phyloP scores from a whole-genome alignment of 257 asterid species.

The Fraxinus americana region DNA sequence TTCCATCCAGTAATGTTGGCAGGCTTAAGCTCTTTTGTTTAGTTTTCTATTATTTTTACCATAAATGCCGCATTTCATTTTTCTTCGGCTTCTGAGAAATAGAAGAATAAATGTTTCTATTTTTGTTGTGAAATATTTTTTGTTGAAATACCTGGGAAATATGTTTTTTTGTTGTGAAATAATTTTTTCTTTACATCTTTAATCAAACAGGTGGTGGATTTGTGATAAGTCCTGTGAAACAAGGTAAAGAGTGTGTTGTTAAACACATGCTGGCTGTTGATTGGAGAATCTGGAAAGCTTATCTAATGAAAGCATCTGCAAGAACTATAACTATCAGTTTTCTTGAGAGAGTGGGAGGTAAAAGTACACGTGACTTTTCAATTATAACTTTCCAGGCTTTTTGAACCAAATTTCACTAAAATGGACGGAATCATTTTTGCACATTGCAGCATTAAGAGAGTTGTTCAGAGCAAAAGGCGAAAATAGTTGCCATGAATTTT shows the following conservation, averaged over 20 bases:
- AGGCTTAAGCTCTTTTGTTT: conserved; percentile 2
- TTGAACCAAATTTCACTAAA: not conserved
- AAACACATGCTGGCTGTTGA: conserved; percentile 87
- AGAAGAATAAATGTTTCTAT: not conserved
- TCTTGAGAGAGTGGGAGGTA: conserved; percentile 87
- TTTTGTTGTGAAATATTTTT: not conserved
- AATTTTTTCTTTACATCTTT: conserved; percentile 7
- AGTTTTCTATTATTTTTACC: not conserved
- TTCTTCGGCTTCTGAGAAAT: not conserved
- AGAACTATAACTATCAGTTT: conserved; percentile 73
- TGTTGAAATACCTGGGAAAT: not conserved
- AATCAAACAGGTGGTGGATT: conserved; percentile 77
- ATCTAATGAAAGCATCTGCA: conserved; percentile 57
- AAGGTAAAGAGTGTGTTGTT: conserved; percentile 70
- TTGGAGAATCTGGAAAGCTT: conserved; percentile 87
- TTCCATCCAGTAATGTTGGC: not conserved
- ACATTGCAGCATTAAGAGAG: conserved; percentile 74
- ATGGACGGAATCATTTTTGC: conserved; percentile 6
- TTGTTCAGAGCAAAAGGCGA: conserved; percentile 61
- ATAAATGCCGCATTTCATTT: conserved; percentile 9
- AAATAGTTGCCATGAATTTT: conserved; percentile 39
- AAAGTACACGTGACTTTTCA: conserved; percentile 1
- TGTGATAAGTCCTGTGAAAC: conserved; percentile 68
- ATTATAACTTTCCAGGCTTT: not conserved
- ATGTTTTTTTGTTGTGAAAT: conserved; percentile 2